Conservation (phyloP, 257 asterid species). For the Solanum etuberosum region DNA sequence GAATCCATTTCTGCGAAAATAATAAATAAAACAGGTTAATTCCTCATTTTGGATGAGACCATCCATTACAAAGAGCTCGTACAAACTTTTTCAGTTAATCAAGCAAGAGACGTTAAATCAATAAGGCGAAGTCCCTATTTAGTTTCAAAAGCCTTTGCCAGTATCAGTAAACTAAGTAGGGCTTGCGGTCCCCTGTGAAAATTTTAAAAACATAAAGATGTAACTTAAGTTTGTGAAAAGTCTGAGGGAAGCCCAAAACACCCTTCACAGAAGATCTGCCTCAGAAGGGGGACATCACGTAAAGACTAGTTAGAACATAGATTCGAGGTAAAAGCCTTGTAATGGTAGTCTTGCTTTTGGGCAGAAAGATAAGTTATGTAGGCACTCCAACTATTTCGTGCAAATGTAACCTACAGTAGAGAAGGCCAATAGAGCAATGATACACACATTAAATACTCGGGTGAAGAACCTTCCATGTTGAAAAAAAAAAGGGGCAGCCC, state of each 20-base stretch:
- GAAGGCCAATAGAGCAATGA: not conserved
- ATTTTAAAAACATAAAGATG: not conserved
- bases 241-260: not conserved
- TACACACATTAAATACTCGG: not conserved
- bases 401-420: not conserved
- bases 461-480: not conserved
- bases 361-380: not conserved
- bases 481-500: not conserved
- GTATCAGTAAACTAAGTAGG: not conserved
- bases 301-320: not conserved
- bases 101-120: not conserved
- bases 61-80: not conserved
- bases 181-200: not conserved
- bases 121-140: not conserved
- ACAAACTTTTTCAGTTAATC: not conserved
- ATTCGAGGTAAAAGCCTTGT: not conserved
- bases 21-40: not conserved
- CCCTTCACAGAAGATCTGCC: not conserved
- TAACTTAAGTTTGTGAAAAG: not conserved
- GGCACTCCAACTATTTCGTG: not conserved
- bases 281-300: not conserved
- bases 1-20: conserved; percentile 63
- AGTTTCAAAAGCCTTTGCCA: not conserved
- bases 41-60: not conserved
- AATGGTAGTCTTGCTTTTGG: not conserved